Base-by-base conservation (phyloP, 305 asterid species). In the Rubia balearica region DNA sequence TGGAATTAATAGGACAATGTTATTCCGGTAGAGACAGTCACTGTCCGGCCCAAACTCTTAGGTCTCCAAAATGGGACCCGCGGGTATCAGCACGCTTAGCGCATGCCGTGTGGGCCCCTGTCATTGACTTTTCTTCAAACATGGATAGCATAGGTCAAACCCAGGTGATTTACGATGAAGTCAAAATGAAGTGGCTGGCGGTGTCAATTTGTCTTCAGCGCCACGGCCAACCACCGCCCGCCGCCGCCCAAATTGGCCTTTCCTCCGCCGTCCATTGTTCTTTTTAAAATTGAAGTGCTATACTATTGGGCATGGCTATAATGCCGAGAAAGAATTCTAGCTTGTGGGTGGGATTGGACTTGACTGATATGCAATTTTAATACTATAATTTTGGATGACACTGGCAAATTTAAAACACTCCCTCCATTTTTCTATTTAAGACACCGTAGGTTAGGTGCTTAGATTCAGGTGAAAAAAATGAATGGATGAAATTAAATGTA, bases 31-130 rank as follows among this genome's bases (percentile, higher is more conserved):
- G 33, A 65, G 77, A 69, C 64, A 22, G 84, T 88, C 94, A 79
- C 85, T 80, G 60, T 87, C 90, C 51, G 82, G 86, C 87, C 81
- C 94, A 86, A 86, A 88, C 89, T 88, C 89, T 55, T 10, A 84
- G 84, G 91, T 65, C 71, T 67, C 12, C 40, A 1, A 21, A 1
- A 17, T 21, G 84, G 75, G 77, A 56, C 76, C 77, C 69, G 2
- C 0, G 24, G 68, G 27, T 68, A 71, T 38, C 78, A 77, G 88
- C 89, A 84, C 89, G 91, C 89, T 83, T n/a, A 61, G 55, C 75
- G 78, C 82, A 75, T 55, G 80, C 84, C 83, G 81, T 71, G 88
- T 83, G 85, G 89, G 70, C 70, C 86, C 87, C 12, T 8, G 21
- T 6, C 81, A 87, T 86, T 86, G 94, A 86, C 89, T 16, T 74